phyloP scores from a whole-genome alignment of 192 early-diverging fungal species.

The Funneliformis geosporum region DNA sequence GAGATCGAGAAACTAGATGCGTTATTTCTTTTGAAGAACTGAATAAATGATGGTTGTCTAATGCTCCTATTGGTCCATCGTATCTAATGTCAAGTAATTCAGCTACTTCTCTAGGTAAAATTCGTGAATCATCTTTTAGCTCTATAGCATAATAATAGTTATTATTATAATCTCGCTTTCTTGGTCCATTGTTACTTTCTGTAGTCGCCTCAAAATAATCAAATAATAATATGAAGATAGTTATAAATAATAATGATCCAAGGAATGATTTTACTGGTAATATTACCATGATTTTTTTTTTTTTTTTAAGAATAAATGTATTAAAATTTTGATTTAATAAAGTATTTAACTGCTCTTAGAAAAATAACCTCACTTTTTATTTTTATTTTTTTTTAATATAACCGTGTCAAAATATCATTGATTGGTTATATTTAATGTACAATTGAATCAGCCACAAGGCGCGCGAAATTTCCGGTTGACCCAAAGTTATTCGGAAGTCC shows the following conservation, averaged over 20 bases:
- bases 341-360: no score
- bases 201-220: neutral
- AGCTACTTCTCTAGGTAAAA: slow-evolving; percentile 42
- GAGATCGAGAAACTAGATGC: slow-evolving; percentile 26
- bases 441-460: no score
- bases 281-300: neutral
- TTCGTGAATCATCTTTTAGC: slow-evolving; percentile 35
- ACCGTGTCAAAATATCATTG: no score
- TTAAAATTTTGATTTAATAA: no score
- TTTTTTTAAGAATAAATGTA: neutral
- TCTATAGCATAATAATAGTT: slow-evolving; percentile 54
- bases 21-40: slow-evolving; percentile 48
- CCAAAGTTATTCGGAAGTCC: no score
- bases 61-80: slow-evolving; percentile 68
- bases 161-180: slow-evolving; percentile 44
- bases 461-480: no score
- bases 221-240: neutral
- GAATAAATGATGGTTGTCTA: slow-evolving; percentile 65
- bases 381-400: no score
- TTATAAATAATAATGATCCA: neutral
- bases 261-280: neutral
- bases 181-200: neutral
- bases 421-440: no score
- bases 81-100: slow-evolving; percentile 43
- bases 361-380: no score